Conservation (phyloP, 257 asterid species). For the Solanum ahanhuiri region DNA sequence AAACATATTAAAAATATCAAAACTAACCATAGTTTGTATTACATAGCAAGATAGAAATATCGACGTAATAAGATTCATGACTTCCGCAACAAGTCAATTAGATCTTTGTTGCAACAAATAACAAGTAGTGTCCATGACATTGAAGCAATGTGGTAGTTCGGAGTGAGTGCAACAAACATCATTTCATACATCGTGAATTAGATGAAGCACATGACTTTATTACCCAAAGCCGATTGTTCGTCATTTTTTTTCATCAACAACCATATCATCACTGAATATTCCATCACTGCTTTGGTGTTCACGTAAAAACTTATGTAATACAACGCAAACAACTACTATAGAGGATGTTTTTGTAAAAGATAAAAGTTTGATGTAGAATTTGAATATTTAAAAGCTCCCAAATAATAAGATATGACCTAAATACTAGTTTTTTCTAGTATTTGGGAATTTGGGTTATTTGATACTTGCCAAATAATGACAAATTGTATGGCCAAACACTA, state of each 20-base stretch:
- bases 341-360: not conserved
- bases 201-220: too few relatives aligned
- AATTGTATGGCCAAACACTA: too few relatives aligned
- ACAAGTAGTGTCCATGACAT: not conserved
- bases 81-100: not conserved
- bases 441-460: too few relatives aligned
- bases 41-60: not conserved
- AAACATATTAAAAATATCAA: not conserved
- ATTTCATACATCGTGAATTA: not conserved
- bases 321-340: not conserved
- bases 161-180: not conserved
- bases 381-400: too few relatives aligned
- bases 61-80: not conserved
- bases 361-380: too few relatives aligned
- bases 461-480: too few relatives aligned
- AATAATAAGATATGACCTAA: too few relatives aligned
- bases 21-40: too few relatives aligned
- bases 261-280: too few relatives aligned
- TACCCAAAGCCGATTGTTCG: not conserved
- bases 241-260: not conserved
- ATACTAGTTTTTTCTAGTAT: too few relatives aligned
- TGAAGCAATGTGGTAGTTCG: not conserved
- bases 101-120: not conserved
- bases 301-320: too few relatives aligned
- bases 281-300: not conserved